Evolutionary conservation across 352 stramenopile genomes (phyloP), one percentile per base, ranked within the genome.

Genomic region (Pythium biforme): DNA sequence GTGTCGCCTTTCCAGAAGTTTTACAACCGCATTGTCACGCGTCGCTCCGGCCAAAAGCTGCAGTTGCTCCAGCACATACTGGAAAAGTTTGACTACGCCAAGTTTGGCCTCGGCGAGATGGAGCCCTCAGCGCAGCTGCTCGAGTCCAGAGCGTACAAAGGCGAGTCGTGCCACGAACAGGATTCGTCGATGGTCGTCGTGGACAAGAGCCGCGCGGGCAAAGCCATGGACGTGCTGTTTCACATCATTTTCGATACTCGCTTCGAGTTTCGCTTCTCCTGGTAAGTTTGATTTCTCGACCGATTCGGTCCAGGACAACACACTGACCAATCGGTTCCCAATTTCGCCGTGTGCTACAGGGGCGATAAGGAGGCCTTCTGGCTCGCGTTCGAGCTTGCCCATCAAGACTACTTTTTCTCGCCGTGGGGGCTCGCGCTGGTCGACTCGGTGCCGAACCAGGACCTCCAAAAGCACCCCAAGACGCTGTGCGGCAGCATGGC

Each of bases 401-500:
- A 86, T 22, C 64, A 71, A 1, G 49, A 72, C 17, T 94, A 91
- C 48, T 79, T 79, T 41, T 92, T 92, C 65, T 90, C 81, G 1
- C 82, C 82, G 3, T 89, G 75, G 76, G 79, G 80, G 0, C 71
- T 84, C 20, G 82, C 76, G 5, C 71, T 85, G 43, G 69, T 92
- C 12, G 74, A 82, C 5, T 74, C 72, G 0, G 66, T 69, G 1
- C 40, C 83, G 7, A 87, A 85, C 39, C 49, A 76, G 7, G 84
- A 91, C 60, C 77, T 90, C 33, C 39, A 75, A 41, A 55, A 74
- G 1, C 80, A 93, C 43, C 68, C 73, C 7, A 58, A 78, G 25
- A 90, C 82, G 3, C 62, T 91, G 0, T 94, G 85, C 33, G 85
- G 83, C 15, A 89, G 74, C 63, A 79, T 90, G 51, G 76, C 77